These are phyloP conservation scores for Colletotrichum sp. DNA, from an alignment of 2,329 filamentous ascomycete genomes.

Conservation along the genomic window DNA sequence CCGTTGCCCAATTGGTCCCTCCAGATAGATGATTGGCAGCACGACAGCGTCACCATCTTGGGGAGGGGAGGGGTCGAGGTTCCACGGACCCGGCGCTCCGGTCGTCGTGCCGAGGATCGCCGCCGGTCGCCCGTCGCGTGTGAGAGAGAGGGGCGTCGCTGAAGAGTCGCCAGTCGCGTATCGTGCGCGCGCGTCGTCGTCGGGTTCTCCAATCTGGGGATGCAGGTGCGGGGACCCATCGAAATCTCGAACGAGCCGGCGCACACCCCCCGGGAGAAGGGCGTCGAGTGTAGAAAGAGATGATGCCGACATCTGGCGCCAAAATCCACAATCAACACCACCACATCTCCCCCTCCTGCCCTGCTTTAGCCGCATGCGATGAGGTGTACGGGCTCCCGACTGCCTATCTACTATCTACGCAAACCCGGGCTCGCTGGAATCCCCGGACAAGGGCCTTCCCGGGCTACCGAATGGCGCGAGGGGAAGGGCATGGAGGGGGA, in stretches of 20 bases:
- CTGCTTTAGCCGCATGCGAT: conserved; percentile 12
- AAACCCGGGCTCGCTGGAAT: background rate
- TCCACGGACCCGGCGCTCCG: conserved; percentile 15
- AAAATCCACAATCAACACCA: background rate
- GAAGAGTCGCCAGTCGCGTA: conserved; percentile 6
- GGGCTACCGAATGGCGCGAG: background rate
- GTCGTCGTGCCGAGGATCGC: background rate
- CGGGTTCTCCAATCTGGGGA: background rate
- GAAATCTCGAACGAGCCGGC: background rate
- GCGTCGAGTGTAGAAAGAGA: background rate
- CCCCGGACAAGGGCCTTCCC: background rate
- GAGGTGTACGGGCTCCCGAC: background rate
- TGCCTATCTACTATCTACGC: background rate
- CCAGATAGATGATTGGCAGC: background rate
- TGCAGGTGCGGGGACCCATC: background rate
- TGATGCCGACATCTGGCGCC: background rate
- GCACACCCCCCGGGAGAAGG: background rate
- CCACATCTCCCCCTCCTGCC: background rate
- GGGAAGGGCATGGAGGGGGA: background rate
- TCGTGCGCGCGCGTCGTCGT: conserved; percentile 1
- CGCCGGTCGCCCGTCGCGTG: conserved; percentile 12
- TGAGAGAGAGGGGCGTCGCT: background rate
- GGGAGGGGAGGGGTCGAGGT: background rate
- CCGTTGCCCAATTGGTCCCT: background rate
- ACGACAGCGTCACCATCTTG: background rate